Percentiles rank a stretch among this genome's conserved stretches.
Conservation (phyloP, 2,329 filamentous ascomycete genomes). For the Pseudocercospora fuligena region DNA sequence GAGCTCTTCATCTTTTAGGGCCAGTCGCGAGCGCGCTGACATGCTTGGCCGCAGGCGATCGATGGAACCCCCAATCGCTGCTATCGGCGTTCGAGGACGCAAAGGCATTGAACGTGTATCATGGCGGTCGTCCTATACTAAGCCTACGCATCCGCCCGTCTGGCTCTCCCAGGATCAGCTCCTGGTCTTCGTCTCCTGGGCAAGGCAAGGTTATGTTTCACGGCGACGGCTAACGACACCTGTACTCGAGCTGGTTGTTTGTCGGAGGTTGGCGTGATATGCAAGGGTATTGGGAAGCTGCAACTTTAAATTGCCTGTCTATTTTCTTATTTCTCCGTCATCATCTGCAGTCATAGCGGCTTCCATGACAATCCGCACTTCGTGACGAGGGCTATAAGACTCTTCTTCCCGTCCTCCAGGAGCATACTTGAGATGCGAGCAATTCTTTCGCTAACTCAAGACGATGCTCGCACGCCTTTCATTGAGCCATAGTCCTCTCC, state of each 20-base stretch:
- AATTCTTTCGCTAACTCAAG: neutral
- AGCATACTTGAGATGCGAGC: neutral
- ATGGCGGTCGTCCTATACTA: neutral
- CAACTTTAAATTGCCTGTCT: neutral
- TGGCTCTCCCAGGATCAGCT: constrained; percentile 1
- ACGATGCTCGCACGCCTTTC: constrained; percentile 2
- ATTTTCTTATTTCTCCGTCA: neutral
- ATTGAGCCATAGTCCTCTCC: constrained; percentile 16
- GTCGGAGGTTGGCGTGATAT: neutral
- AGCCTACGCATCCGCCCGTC: neutral
- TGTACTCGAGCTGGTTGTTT: neutral
- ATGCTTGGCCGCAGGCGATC: constrained; percentile 14
- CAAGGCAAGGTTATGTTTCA: neutral
- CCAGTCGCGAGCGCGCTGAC: constrained; percentile 26
- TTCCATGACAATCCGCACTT: neutral
- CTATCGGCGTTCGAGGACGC: constrained; percentile 13
- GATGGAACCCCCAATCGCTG: neutral
- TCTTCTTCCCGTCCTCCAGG: neutral
- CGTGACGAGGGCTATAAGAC: neutral
- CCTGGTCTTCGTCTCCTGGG: neutral
- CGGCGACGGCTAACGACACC: neutral
- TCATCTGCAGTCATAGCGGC: neutral
- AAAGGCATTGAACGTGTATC: constrained; percentile 13
- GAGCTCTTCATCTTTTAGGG: constrained; percentile 63
- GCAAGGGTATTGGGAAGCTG: neutral